Conservation (phyloP, 306 rosid species). For the Acacia acuminata region DNA sequence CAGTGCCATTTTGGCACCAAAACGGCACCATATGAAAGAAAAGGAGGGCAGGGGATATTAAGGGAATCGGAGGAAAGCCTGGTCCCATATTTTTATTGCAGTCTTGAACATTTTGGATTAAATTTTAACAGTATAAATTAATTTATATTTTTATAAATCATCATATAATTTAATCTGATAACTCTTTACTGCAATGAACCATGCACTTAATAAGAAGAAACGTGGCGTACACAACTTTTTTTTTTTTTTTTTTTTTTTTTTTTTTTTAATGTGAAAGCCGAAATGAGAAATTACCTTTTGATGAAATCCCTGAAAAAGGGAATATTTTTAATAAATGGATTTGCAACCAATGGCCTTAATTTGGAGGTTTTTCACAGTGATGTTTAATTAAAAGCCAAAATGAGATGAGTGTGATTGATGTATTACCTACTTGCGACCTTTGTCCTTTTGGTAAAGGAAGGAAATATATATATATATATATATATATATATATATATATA, state of each 20-base stretch:
- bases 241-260: no score
- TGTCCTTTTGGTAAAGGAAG: slow-evolving; percentile 66
- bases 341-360: slow-evolving; percentile 71
- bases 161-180: not conserved
- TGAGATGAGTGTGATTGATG: slow-evolving; percentile 52
- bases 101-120: not conserved
- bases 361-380: slow-evolving; percentile 45
- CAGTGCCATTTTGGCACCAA: no score
- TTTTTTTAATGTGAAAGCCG: not conserved
- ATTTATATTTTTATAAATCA: no score
- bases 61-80: no score
- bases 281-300: not conserved
- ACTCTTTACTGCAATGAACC: not conserved
- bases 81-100: no score
- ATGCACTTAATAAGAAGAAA: not conserved
- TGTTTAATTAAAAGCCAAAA: slow-evolving; percentile 52
- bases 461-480: no score
- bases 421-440: slow-evolving; percentile 68
- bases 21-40: no score
- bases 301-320: slow-evolving; percentile 53
- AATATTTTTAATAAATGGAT: slow-evolving; percentile 62
- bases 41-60: no score
- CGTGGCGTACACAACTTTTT: not conserved
- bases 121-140: no score
- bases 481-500: no score